Evolutionary conservation across 176 grass and related monocot species (phyloP).

Genomic region (Avena eriantha): DNA sequence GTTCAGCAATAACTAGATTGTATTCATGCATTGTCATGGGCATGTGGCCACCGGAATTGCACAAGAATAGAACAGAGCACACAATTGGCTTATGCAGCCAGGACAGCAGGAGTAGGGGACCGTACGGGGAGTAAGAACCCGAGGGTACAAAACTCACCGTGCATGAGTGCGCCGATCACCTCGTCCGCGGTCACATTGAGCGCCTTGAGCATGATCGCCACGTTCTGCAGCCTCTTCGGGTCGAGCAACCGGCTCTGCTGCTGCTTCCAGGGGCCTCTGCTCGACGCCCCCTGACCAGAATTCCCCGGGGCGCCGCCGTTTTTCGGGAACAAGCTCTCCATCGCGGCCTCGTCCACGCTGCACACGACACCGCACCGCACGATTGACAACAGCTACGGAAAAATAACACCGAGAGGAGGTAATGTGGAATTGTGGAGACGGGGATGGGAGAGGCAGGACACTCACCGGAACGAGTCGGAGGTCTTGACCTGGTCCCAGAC

Average conservation of each 20-base stretch:
- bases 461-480: conserved; percentile 60
- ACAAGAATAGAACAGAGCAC: conserved; percentile 24
- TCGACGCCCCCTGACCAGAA: conserved; percentile 24
- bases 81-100: conserved; percentile 33
- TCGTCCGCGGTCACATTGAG: conserved; percentile 65
- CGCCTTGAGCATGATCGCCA: conserved; percentile 75
- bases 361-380: neutral
- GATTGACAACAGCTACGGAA: neutral
- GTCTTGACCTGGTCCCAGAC: conserved; percentile 70
- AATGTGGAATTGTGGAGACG: neutral
- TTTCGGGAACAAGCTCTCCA: conserved; percentile 70
- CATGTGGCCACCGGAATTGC: conserved; percentile 51
- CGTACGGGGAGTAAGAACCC: conserved; percentile 20
- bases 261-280: conserved; percentile 38
- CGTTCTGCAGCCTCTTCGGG: conserved; percentile 75
- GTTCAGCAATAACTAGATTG: conserved; percentile 44
- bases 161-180: conserved; percentile 57
- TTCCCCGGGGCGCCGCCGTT: conserved; percentile 23
- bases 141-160: conserved; percentile 51
- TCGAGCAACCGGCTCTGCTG: conserved; percentile 72
- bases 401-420: neutral
- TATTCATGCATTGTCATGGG: conserved; percentile 31
- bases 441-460: neutral
- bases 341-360: conserved; percentile 78
- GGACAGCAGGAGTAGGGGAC: conserved; percentile 34